Conservation (phyloP, 2,329 filamentous ascomycete species). For the Helicocarpus griseus region DNA sequence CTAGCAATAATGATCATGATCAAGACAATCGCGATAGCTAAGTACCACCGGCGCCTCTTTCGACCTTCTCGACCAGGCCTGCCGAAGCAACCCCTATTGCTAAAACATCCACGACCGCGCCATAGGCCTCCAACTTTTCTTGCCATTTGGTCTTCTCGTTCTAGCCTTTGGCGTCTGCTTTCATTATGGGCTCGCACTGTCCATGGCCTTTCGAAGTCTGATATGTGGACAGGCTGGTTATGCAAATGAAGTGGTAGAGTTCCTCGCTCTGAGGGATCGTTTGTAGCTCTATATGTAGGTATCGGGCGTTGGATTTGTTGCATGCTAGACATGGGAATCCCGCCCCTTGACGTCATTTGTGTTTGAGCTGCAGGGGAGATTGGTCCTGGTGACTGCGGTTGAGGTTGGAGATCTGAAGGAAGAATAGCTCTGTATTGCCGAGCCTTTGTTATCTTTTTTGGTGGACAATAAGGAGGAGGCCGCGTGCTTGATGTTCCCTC, state of each 20-base stretch:
- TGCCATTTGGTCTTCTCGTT: conserved; percentile 56
- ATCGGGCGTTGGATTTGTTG: conserved; percentile 39
- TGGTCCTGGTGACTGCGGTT: conserved; percentile 51
- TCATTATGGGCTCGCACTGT: conserved; percentile 31
- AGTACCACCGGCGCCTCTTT: conserved; percentile 51
- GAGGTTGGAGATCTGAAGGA: conserved; percentile 46
- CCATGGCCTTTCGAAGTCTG: conserved; percentile 15
- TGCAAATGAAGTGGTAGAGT: conserved; percentile 20
- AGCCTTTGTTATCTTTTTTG: conserved; percentile 4
- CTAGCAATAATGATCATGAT: conserved; percentile 48
- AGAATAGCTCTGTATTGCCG: conserved; percentile 48
- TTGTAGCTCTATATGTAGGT: conserved; percentile 3
- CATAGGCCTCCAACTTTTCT: conserved; percentile 52
- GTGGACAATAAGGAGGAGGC: conserved; percentile 47
- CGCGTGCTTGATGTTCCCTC: conserved; percentile 27
- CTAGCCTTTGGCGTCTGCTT: conserved; percentile 47
- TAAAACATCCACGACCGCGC: conserved; percentile 56
- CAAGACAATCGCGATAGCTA: conserved; percentile 43
- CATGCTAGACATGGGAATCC: conserved; percentile 52
- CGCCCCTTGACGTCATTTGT: conserved; percentile 54
- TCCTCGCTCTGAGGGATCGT: conserved; percentile 19
- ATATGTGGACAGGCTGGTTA: conserved; percentile 16
- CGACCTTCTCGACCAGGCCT: conserved; percentile 54
- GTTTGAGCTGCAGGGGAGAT: conserved; percentile 53
- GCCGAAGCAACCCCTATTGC: conserved; percentile 56